Evolutionary conservation across 345 rosid species (phyloP), one percentile per base, ranked within the genome.

Genomic region (Eucalyptus pauciflora): DNA sequence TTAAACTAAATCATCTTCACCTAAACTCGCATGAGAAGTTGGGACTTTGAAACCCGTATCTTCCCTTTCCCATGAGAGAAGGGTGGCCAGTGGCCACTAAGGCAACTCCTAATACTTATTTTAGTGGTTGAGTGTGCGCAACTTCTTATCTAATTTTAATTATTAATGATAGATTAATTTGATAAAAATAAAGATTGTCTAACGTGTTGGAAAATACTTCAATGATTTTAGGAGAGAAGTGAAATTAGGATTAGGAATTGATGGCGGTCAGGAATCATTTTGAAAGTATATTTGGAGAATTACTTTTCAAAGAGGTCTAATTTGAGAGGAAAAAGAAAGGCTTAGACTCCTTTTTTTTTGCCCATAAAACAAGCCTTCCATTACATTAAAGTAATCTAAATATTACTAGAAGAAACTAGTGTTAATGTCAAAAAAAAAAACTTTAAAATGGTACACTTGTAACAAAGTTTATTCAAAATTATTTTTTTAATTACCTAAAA

Each of bases 1-100:
- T 52, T 0, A 20, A 52, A 52, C 3, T 20, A 52, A 52, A 7
- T 52, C 2, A 10, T 52, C 2, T 52, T 0, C 10, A 52, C 5
- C 25, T 0, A 52, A 52, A 52, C 58, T 1, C 1, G 2, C 5
- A 52, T 7, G 58, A 52, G 58, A 52, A 52, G 58, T 52, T 20
- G 58, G 25, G 58, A 52, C 58, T 52, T 52, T 10, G 8, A 52
- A 52, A 52, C 58, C 9, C 10, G 1, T 10, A 3, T 10, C 58
- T 52, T 5, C 24, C 25, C 0, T 52, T 52, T 52, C 5, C 10
- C 58, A 52, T 7, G 10, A 52, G 2, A 0, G 25, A 52, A 52
- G 1, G 58, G 25, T 52, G 58, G 10, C 24, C 22, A 51, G 0
- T 51, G 4, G 54, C 37, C 37, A 33, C 37, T 33, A 33, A 1